phyloP scores from a whole-genome alignment of 257 asterid genomes.

The Solanum microdontum region DNA sequence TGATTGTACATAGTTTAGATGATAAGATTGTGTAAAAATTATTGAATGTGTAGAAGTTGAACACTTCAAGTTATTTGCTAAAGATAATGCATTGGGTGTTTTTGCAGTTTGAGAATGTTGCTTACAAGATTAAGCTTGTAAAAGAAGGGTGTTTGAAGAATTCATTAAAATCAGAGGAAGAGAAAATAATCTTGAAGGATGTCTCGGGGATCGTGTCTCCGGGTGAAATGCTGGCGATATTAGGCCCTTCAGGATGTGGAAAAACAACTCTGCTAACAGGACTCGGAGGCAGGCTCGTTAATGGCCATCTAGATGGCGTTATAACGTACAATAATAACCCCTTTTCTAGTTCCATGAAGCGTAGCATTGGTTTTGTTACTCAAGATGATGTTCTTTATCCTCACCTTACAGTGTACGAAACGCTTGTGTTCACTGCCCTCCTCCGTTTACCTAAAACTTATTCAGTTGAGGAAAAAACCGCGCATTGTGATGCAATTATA shows the following conservation, averaged over 20 bases:
- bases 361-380: slow-evolving; percentile 64
- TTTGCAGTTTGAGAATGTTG: slow-evolving; percentile 60
- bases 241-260: slow-evolving; percentile 95
- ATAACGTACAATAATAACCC: slow-evolving; percentile 49
- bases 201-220: slow-evolving; percentile 49
- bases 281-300: slow-evolving; percentile 47
- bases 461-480: slow-evolving; percentile 21
- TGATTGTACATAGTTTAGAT: background rate
- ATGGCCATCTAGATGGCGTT: slow-evolving; percentile 34
- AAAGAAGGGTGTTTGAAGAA: slow-evolving; percentile 15
- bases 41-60: background rate
- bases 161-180: slow-evolving; percentile 10
- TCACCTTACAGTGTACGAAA: slow-evolving; percentile 68
- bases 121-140: slow-evolving; percentile 30
- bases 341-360: slow-evolving; percentile 41
- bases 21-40: background rate
- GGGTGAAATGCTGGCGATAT: slow-evolving; percentile 72
- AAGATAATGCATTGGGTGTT: background rate
- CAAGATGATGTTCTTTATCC: slow-evolving; percentile 72
- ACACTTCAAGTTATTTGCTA: background rate
- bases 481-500: slow-evolving; percentile 38
- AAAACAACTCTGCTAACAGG: slow-evolving; percentile 74
- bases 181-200: slow-evolving; percentile 51
- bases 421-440: slow-evolving; percentile 62
- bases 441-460: slow-evolving; percentile 46